Base-by-base conservation (phyloP, 441 rosid genomes). In the Euphorbia schlechtendalii region DNA sequence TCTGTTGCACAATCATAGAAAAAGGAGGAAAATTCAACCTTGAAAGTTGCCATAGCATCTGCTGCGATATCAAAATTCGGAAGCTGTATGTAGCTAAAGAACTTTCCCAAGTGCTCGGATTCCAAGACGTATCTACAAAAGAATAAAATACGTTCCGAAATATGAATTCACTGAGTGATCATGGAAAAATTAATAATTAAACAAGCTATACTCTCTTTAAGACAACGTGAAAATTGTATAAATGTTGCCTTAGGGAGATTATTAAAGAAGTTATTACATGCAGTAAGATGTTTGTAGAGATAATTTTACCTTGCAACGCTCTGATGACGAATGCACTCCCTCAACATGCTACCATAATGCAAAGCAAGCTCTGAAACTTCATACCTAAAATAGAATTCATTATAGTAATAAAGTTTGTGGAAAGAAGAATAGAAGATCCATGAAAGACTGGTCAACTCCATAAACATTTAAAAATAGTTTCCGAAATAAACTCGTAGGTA, bases 281-380 rank as follows among this genome's bases (percentile, higher is more conserved):
- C 36, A 54, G 25, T 25, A 56, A 56, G 20, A 27, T 5, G 38
- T 28, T 27, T 20, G 1, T 27, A 25, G 9, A 27, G 30, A 56
- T 18, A 56, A 56, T 20, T 53, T 45, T 56, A 93, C 99, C 83
- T 84, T 48, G 97, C 96, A 70, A 87, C 91, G 77, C 73, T 82
- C 83, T 93, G 99, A 74, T 90, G 99, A 56, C 97, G 90, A 66
- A 88, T 90, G 85, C 99, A 93, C 68, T 93, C 99, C 84, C 97
- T 86, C 64, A 90, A 78, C 97, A 93, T 93, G 38, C 87, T 88
- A 71, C 99, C 97, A 73, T 90, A 93, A 70, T 93, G 99, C 72
- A 93, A 83, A 77, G 99, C 93, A 92, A 90, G 79, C 70, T 90
- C 97, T 11, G 89, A 71, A 71, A 82, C 76, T 73, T 82, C 95